Evolutionary conservation across 2,329 filamentous ascomycete species (phyloP).

Genomic region (Talaromyces islandicus): DNA sequence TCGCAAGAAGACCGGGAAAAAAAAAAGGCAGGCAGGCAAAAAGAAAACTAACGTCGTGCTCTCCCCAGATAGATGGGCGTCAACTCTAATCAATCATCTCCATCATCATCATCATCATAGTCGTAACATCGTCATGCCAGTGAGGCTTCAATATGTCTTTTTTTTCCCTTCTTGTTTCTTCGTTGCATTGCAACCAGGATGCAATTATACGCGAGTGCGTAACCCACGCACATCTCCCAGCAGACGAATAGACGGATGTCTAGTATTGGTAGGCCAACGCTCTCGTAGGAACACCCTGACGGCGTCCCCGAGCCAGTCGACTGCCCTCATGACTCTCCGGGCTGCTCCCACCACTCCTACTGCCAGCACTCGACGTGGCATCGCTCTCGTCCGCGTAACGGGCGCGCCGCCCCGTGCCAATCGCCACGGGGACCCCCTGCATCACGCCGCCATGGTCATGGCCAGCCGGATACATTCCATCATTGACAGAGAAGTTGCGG

Average conservation of each 20-base stretch:
- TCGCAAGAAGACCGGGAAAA: background rate
- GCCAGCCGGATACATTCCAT: conserved; percentile 69
- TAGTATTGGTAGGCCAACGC: conserved; percentile 19
- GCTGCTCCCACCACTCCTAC: conserved; percentile 52
- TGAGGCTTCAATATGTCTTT: conserved; percentile 9
- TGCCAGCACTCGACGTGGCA: conserved; percentile 36
- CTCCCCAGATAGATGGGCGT: background rate
- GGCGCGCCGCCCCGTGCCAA: conserved; percentile 47
- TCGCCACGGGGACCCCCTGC: conserved; percentile 59
- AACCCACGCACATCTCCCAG: background rate
- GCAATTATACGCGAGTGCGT: background rate
- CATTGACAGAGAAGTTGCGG: conserved; percentile 94
- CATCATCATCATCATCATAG: conserved; percentile 5
- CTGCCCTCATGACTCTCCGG: conserved; percentile 33
- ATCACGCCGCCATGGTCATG: conserved; percentile 50
- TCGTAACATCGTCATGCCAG: conserved; percentile 12
- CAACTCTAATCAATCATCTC: background rate
- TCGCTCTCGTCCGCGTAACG: conserved; percentile 38
- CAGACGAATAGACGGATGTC: background rate
- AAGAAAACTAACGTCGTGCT: background rate
- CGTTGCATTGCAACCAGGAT: no score
- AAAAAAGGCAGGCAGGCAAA: background rate
- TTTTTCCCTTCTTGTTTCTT: background rate
- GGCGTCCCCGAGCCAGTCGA: conserved; percentile 16
- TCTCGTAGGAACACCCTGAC: conserved; percentile 16